A percentile compares a stretch with the other conserved stretches of the same genome.
Conservation (phyloP, 164 flowering plant genomes). For the Nelumbo lutea region DNA sequence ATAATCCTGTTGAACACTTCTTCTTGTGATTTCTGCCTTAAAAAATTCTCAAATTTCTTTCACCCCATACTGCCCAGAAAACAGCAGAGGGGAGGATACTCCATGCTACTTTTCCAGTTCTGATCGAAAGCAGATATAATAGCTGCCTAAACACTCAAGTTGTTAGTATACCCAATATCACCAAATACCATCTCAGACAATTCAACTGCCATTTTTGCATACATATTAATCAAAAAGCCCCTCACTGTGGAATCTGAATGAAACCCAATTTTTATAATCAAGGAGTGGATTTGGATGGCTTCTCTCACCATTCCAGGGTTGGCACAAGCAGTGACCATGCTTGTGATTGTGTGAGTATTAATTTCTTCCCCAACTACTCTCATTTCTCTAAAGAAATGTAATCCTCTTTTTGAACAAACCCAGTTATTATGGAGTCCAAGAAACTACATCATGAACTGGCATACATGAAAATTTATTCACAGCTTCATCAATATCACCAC, state of each 20-base stretch:
- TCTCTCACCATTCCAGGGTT: conserved; percentile 34
- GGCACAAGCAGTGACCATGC: conserved; percentile 63
- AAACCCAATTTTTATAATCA: conserved; percentile 17
- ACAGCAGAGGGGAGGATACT: no score
- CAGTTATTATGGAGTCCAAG: no score
- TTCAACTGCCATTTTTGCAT: conserved; percentile 47
- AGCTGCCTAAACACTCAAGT: conserved; percentile 14
- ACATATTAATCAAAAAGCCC: conserved; percentile 57
- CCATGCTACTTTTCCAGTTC: conserved; percentile 7
- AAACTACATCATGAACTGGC: conserved; percentile 53
- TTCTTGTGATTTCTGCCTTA: no score
- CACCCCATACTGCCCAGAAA: no score
- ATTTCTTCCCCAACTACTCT: conserved; percentile 8
- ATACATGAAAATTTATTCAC: conserved; percentile 43
- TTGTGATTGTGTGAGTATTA: conserved; percentile 56
- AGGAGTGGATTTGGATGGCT: conserved; percentile 59
- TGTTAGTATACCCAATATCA: not conserved
- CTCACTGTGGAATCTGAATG: conserved; percentile 37
- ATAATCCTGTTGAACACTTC: no score
- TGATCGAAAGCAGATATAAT: conserved; percentile 58
- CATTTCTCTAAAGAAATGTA: conserved; percentile 47
- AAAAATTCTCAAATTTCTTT: no score
- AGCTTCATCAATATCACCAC: conserved; percentile 61
- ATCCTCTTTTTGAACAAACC: conserved; percentile 27
- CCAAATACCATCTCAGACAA: conserved; percentile 26